phyloP scores from a whole-genome alignment of 306 rosid species.

The Malus sieversii region DNA sequence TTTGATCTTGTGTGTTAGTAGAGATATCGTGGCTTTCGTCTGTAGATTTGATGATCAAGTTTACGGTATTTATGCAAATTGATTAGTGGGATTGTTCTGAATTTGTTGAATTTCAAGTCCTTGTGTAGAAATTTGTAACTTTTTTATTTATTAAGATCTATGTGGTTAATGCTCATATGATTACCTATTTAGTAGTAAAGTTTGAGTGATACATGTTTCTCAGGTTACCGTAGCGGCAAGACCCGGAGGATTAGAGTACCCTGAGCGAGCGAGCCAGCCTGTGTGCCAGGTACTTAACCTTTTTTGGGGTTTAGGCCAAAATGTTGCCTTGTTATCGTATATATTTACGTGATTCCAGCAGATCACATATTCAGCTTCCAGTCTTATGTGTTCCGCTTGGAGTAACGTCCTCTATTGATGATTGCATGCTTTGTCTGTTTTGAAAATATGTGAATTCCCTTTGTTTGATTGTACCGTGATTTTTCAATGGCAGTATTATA shows the following conservation, averaged over 20 bases:
- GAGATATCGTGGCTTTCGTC: neutral
- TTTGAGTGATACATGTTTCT: slow-evolving; percentile 22
- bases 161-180: slow-evolving; percentile 7
- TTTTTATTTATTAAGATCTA: slow-evolving; percentile 17
- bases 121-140: slow-evolving; percentile 1
- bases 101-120: slow-evolving; percentile 9
- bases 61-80: slow-evolving; percentile 3
- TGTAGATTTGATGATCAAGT: slow-evolving; percentile 12
- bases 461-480: slow-evolving; percentile 17
- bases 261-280: slow-evolving; percentile 89
- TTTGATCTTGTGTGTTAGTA: slow-evolving; percentile 32
- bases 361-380: slow-evolving; percentile 2
- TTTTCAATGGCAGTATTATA: slow-evolving; percentile 58
- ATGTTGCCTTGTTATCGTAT: neutral
- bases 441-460: slow-evolving; percentile 1
- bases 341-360: slow-evolving; percentile 4
- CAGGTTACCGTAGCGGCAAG: slow-evolving; percentile 85
- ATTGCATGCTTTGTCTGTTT: slow-evolving; percentile 20
- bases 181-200: slow-evolving; percentile 16
- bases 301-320: slow-evolving; percentile 15
- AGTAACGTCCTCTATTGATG: slow-evolving; percentile 7
- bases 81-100: slow-evolving; percentile 9
- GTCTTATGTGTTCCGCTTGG: slow-evolving; percentile 15
- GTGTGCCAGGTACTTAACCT: slow-evolving; percentile 78
- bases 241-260: slow-evolving; percentile 58